These are phyloP conservation scores for Aspergillus sp. DNA, from an alignment of 2,329 filamentous ascomycete species.

Conservation along the genomic window DNA sequence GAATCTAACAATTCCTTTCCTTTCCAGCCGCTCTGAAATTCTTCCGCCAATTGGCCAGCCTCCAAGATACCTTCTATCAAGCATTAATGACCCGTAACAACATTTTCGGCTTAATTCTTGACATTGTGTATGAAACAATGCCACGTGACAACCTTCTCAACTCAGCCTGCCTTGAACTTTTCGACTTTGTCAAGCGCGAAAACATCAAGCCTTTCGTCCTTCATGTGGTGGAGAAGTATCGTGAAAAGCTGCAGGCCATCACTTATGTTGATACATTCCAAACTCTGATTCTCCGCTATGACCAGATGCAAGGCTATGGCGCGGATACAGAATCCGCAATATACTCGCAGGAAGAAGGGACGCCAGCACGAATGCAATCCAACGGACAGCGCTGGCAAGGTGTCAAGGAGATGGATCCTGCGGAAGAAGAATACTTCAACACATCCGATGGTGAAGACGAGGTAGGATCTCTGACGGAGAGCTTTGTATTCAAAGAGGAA, in stretches of 20 bases:
- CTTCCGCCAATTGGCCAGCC: slow-evolving; percentile 77
- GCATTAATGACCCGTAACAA: slow-evolving; percentile 76
- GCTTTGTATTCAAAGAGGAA: no score
- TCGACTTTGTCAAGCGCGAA: slow-evolving; percentile 82
- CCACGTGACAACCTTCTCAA: slow-evolving; percentile 89
- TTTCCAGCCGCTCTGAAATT: slow-evolving; percentile 78
- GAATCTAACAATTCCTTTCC: slow-evolving; percentile 2
- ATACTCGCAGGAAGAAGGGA: slow-evolving; percentile 66
- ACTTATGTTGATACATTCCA: slow-evolving; percentile 83
- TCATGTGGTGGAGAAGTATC: slow-evolving; percentile 78
- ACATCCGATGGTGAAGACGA: slow-evolving; percentile 81
- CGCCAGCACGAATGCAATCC: slow-evolving; percentile 42
- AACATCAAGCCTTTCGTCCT: slow-evolving; percentile 75
- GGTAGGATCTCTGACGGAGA: slow-evolving; percentile 16
- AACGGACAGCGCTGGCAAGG: slow-evolving; percentile 62
- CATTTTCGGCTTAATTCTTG: slow-evolving; percentile 76
- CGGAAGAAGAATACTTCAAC: slow-evolving; percentile 93
- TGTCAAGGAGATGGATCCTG: slow-evolving; percentile 76
- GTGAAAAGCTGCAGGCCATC: slow-evolving; percentile 69
- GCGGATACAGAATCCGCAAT: slow-evolving; percentile 59
- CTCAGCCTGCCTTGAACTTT: slow-evolving; percentile 89
- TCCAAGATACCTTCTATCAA: slow-evolving; percentile 89
- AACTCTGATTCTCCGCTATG: slow-evolving; percentile 69
- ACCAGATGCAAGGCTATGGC: slow-evolving; percentile 68
- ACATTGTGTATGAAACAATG: slow-evolving; percentile 79